A percentile compares a stretch with the other conserved stretches of the same genome.
phyloP scores from a whole-genome alignment of 2,329 filamentous ascomycete species.

The Colletotrichum limetticola region DNA sequence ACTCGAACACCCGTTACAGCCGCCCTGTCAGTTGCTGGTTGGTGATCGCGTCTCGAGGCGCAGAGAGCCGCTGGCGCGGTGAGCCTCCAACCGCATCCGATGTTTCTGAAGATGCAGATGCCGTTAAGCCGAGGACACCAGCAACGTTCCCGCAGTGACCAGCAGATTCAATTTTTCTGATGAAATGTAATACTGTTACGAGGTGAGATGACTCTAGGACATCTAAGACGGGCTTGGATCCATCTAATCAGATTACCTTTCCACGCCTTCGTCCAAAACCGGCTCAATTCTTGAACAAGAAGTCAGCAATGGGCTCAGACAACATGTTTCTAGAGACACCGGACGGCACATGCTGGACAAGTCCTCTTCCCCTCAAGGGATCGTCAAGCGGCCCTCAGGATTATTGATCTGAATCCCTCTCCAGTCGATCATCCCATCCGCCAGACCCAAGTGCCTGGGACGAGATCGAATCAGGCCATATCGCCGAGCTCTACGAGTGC shows the following conservation, averaged over 20 bases:
- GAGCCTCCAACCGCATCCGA: background rate
- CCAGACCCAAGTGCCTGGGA: background rate
- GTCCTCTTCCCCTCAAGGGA: background rate
- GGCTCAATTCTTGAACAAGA: background rate
- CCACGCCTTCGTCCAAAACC: background rate
- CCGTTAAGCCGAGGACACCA: background rate
- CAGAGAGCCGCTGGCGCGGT: background rate
- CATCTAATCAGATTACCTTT: background rate
- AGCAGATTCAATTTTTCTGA: background rate
- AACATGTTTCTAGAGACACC: background rate
- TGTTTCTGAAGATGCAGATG: background rate
- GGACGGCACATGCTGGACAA: background rate
- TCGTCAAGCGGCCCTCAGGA: background rate
- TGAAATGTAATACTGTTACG: background rate
- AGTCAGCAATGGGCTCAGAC: background rate
- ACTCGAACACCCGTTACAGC: background rate
- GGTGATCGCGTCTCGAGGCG: slow-evolving; percentile 18
- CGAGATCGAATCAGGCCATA: slow-evolving; percentile 7
- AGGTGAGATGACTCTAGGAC: background rate
- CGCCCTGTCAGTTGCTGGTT: background rate
- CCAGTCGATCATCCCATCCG: background rate
- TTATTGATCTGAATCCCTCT: background rate
- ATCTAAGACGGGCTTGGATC: background rate
- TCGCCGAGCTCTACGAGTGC: background rate
- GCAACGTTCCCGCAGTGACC: background rate